Conservation (phyloP, 768 basidiomycete genomes). For the Chiua virens region DNA sequence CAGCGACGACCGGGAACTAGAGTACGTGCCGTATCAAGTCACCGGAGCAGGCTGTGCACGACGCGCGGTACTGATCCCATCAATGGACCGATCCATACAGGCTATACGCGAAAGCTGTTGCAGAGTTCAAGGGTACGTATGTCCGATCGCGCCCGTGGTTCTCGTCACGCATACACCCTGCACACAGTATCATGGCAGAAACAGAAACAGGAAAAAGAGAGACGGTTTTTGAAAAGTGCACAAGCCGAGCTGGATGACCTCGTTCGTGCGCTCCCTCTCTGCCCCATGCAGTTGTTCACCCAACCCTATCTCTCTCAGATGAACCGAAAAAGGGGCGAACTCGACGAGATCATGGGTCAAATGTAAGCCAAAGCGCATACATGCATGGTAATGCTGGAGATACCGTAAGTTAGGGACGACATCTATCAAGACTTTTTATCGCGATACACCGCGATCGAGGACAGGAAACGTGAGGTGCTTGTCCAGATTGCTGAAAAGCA, state of each 20-base stretch:
- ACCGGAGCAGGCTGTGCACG: too few relatives aligned
- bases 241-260: slow-evolving; percentile 27
- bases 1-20: slow-evolving; percentile 28
- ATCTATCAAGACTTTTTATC: slow-evolving; percentile 27
- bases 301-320: slow-evolving; percentile 23
- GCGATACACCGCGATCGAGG: slow-evolving; percentile 24
- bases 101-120: slow-evolving; percentile 29
- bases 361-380: slow-evolving; percentile 23
- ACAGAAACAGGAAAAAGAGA: slow-evolving; percentile 27
- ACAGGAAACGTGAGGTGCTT: slow-evolving; percentile 28
- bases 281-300: background rate
- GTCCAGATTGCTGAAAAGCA: slow-evolving; percentile 25
- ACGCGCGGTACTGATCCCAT: too few relatives aligned
- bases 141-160: background rate
- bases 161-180: background rate
- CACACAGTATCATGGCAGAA: slow-evolving; percentile 33
- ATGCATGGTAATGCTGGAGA: too few relatives aligned
- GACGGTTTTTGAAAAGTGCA: slow-evolving; percentile 18
- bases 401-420: too few relatives aligned
- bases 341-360: slow-evolving; percentile 16
- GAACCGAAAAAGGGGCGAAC: slow-evolving; percentile 16
- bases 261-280: slow-evolving; percentile 11
- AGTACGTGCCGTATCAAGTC: slow-evolving; percentile 23
- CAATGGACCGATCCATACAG: slow-evolving; percentile 3
- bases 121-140: slow-evolving; percentile 32